Base-by-base conservation (phyloP, 2,329 filamentous ascomycete genomes). In the Sclerotinia borealis region DNA sequence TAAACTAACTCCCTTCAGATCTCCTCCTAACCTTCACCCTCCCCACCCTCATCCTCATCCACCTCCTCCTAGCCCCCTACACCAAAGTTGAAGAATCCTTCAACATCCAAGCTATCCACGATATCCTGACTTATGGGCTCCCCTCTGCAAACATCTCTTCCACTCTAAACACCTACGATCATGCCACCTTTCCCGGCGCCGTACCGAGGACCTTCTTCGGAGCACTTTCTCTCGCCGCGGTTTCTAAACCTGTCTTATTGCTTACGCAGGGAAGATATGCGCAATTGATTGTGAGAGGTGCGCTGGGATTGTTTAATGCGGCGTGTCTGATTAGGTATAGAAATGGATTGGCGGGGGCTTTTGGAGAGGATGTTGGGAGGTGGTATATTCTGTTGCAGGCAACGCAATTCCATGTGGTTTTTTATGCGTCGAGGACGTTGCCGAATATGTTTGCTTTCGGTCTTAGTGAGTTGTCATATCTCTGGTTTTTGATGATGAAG, bases 81-180 rank as follows among this genome's bases (percentile, higher is more conserved):
- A 97, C 93, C 63, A 99, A 99, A 76, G 95, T 99, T 65, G 95
- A 99, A 76, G 95, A 99, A 77, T 98, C 93, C 0, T 98, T 99
- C 83, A 96, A 96, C 75, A 86, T 98, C 64, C 95, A 99, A 76
- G 95, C 95, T 7, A 84, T 87, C 3, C 95, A 98, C 76, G 95
- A 99, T 75, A 89, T 99, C 41, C 76, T 96, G 65, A 83, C 84
- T 43, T 92, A 95, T 74, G 92, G 92, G 29, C 85, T 91, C 1
- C 91, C 91, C 0, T 82, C 79, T 1, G 74, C 77, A 25, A 79
- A 87, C 69, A 74, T 83, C 19, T 73, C 78, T 59, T 74, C 79
- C 15, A 82, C 80, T 45, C 77, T 95, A 19, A 73, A 79, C 4
- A 79, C 84, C 78, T 99, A 96, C 78, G 95, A 99, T 75, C 95